These are phyloP conservation scores for Trichoderma citrinoviride DNA, from an alignment of 2,329 filamentous ascomycete species.

Conservation along the genomic window DNA sequence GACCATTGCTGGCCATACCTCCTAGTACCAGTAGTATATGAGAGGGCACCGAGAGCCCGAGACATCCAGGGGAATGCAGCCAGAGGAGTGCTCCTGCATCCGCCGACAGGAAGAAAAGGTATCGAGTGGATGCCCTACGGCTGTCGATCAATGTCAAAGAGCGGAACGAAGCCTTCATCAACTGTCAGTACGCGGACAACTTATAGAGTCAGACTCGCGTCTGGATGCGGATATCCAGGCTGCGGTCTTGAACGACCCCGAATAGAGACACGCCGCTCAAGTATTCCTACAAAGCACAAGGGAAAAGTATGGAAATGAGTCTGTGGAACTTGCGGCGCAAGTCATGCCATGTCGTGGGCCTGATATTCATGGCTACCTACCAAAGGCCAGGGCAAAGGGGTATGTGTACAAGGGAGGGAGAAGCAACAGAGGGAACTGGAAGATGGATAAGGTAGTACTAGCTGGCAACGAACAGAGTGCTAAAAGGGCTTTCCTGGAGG, in stretches of 20 bases:
- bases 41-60: conserved; percentile 5
- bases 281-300: too few relatives aligned
- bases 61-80: conserved; percentile 8
- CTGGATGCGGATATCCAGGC: too few relatives aligned
- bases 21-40: too few relatives aligned
- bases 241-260: neutral
- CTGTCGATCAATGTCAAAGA: neutral
- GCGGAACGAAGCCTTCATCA: neutral
- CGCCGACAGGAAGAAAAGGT: neutral
- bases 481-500: neutral
- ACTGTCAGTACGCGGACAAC: neutral
- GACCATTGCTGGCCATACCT: neutral
- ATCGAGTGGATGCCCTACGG: neutral
- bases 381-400: neutral
- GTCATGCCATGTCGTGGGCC: neutral
- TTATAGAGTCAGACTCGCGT: neutral
- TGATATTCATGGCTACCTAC: neutral
- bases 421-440: neutral
- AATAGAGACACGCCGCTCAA: too few relatives aligned
- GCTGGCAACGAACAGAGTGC: neutral
- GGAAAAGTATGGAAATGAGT: neutral
- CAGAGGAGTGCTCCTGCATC: neutral
- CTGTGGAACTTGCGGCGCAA: too few relatives aligned
- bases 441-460: too few relatives aligned
- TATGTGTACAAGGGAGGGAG: neutral